Conservation (phyloP, 257 asterid genomes). For the Asclepias syriaca region DNA sequence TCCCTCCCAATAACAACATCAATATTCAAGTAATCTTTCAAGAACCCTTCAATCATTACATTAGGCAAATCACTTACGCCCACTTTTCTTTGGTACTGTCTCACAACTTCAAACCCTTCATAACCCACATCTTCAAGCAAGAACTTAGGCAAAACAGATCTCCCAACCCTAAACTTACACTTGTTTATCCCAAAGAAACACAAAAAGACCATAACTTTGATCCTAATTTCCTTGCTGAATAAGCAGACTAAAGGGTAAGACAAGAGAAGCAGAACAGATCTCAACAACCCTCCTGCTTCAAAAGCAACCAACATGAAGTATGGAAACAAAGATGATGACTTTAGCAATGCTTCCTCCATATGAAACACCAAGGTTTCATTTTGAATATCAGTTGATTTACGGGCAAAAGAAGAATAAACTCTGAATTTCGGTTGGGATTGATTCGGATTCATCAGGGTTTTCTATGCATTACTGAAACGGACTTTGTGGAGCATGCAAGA, state of each 20-base stretch:
- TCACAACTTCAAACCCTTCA: conserved; percentile 29
- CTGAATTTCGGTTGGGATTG: conserved; percentile 16
- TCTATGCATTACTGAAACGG: background rate
- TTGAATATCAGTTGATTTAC: conserved; percentile 9
- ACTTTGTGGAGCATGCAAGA: conserved; percentile 21
- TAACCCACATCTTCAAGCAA: conserved; percentile 33
- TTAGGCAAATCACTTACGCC: conserved; percentile 30
- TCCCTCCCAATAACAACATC: conserved; percentile 33
- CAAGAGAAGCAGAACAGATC: conserved; percentile 25
- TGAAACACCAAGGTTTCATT: conserved; percentile 26
- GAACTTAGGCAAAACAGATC: conserved; percentile 36
- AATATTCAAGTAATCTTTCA: conserved; percentile 31
- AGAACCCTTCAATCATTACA: conserved; percentile 33
- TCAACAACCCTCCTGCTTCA: conserved; percentile 31
- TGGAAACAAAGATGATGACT: conserved; percentile 28
- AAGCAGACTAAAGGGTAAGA: conserved; percentile 25
- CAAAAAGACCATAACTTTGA: conserved; percentile 30
- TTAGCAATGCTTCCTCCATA: conserved; percentile 30
- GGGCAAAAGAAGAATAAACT: conserved; percentile 12
- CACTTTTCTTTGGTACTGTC: conserved; percentile 15
- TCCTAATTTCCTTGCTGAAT: conserved; percentile 9
- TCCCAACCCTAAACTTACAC: conserved; percentile 14
- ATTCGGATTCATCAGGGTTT: conserved; percentile 10
- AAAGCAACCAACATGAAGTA: conserved; percentile 39
- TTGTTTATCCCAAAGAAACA: conserved; percentile 31